These are phyloP conservation scores for Verticillium longisporum DNA, from an alignment of 2,329 filamentous ascomycete genomes.

Conservation along the genomic window DNA sequence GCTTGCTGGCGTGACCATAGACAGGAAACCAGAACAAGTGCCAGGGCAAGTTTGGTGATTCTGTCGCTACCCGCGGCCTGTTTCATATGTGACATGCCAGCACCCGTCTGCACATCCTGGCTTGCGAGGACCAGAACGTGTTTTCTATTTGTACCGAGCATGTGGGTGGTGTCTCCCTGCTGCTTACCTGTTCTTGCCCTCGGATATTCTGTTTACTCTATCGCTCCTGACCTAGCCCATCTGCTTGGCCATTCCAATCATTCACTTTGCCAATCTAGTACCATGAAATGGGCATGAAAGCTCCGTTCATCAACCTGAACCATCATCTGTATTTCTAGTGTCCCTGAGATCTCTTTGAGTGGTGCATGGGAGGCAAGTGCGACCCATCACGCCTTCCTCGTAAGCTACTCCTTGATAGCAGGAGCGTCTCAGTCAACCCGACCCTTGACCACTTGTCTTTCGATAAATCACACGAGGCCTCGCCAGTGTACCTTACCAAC, in stretches of 20 bases:
- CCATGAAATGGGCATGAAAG: background rate
- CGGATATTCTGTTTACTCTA: background rate
- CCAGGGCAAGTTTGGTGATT: background rate
- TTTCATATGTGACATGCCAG: slow-evolving; percentile 10
- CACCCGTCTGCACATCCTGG: slow-evolving; percentile 2
- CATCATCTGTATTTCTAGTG: background rate
- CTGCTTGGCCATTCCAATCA: background rate
- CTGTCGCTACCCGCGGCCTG: slow-evolving; percentile 9
- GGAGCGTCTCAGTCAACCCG: no score
- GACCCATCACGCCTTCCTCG: background rate
- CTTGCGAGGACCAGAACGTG: background rate
- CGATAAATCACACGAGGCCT: no score
- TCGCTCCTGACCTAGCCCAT: background rate
- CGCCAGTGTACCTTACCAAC: background rate
- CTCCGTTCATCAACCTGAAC: background rate
- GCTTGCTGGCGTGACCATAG: no score
- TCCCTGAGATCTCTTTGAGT: background rate
- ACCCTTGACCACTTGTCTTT: no score
- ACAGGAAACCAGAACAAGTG: no score
- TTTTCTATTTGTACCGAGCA: no score
- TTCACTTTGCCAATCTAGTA: background rate
- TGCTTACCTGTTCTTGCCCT: background rate
- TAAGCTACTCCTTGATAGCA: background rate
- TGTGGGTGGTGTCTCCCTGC: background rate
- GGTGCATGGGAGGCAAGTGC: background rate